Evolutionary conservation across 192 early-diverging fungal species (phyloP), one percentile per base, ranked within the genome.

Genomic region (Mortierella claussenii): DNA sequence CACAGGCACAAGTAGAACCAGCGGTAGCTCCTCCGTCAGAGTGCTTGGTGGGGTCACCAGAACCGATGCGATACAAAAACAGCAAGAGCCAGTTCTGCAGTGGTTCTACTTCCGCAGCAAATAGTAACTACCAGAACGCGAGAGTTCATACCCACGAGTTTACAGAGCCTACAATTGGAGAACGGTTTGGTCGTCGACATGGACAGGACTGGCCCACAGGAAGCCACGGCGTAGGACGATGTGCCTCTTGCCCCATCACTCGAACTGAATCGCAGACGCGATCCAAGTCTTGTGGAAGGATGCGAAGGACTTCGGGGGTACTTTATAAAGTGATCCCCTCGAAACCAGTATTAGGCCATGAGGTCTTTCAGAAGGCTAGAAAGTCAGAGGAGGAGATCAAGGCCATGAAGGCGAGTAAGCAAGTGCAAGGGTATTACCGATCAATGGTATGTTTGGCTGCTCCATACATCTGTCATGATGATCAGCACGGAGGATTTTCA

Each of bases 101-200:
- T n/a, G n/a, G n/a, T n/a, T n/a, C n/a, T n/a, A n/a, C n/a, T n/a
- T n/a, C n/a, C n/a, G n/a, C n/a, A n/a, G n/a, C n/a, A n/a, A n/a
- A n/a, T n/a, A n/a, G n/a, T n/a, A n/a, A n/a, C n/a, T n/a, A n/a
- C n/a, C n/a, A n/a, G n/a, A n/a, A 11, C 8, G n/a, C 9, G 1
- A 30, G 23, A 20, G 23, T n/a, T 53, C 55, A 70, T 37, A 43
- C 20, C 17, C 61, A 65, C 33, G 55, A 57, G 23, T 37, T 34
- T 43, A 43, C 55, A 18, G 63, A 75, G 17, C 70, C 44, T 9
- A 34, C 63, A 12, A 60, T 75, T 36, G 70, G 70, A 21, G 70
- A 75, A 28, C 56, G 51, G 12, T 75, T 75, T 28, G 70, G 70
- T 17, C 62, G 70, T 42, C 70, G 70, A 1, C 70, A 65, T 32